Base-by-base conservation (phyloP, 176 grass and related monocot genomes). In the Juncus inflexus region DNA sequence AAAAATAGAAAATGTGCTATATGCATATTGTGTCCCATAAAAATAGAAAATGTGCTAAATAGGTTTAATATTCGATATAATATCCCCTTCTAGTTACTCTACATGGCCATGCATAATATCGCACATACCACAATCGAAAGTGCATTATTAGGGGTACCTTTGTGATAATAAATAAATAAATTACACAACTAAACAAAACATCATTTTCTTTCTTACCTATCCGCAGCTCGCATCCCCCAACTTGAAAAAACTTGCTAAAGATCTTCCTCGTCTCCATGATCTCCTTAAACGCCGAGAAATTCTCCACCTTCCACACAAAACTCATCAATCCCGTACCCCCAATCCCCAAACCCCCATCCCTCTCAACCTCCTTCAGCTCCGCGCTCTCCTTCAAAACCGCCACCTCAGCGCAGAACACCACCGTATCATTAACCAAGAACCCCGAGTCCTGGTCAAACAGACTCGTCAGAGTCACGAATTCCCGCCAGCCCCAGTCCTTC, bases 181-280 rank as follows among this genome's bases (percentile, higher is more conserved):
- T 35, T 9, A 10, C 58, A 7, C 13, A 55, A 72, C 42, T 61
- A 35, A 58, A 54, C 67, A 66, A 35, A 73, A 66, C 36, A 59
- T 37, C 40, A 35, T 6, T 47, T 61, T 37, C 40, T 35, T 6
- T 47, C 53, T 75, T 92, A 97, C 94, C 94, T 97, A 97, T 97
- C 74, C 94, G 94, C 80, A 97, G 75, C 57, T 97, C 94, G 79
- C 94, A 97, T 38, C 75, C 94, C 10, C 85, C 94, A 84, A 74
- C 87, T 37, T 86, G 79, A 75, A 97, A 97, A 80, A 91, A 92
- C 61, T 97, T 97, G 77, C 94, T 97, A 54, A 97, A 97, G 58
- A 92, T 97, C 56, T 97, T 97, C 58, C 94, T 81, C n/a, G 88
- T 86, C 65, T 92, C 88, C 88, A 91, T 97, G 66, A 97, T 97